phyloP scores from a whole-genome alignment of 768 basidiomycete genomes.

The Leucogyrophana mollusca region DNA sequence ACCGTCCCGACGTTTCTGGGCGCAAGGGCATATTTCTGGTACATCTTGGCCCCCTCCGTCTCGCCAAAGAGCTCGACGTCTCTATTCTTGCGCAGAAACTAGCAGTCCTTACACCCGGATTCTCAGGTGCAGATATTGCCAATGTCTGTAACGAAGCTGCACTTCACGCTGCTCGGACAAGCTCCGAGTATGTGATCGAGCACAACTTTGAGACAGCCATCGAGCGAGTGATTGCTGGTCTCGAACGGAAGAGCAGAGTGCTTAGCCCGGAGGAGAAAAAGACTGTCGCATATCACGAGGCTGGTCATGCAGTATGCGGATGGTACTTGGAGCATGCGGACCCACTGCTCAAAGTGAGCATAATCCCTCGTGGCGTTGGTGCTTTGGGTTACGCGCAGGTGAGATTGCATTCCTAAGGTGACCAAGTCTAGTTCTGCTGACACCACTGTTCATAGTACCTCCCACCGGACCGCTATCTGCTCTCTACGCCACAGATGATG shows the following conservation, averaged over 20 bases:
- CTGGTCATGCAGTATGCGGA: constrained; percentile 96
- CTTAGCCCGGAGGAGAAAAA: constrained; percentile 96
- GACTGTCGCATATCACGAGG: constrained; percentile 98
- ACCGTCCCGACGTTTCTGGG: constrained; percentile 91
- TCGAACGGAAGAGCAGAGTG: constrained; percentile 94
- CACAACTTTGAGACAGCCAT: constrained; percentile 96
- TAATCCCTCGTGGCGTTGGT: constrained; percentile 95
- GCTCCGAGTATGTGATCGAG: constrained; percentile 75
- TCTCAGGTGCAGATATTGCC: constrained; percentile 98
- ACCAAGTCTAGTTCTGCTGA: constrained; percentile 12
- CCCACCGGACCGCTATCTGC: constrained; percentile 92
- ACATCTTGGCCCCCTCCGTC: constrained; percentile 81
- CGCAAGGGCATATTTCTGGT: constrained; percentile 93
- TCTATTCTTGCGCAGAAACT: constrained; percentile 83
- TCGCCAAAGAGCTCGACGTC: constrained; percentile 54
- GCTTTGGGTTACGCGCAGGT: constrained; percentile 97
- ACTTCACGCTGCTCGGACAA: constrained; percentile 86
- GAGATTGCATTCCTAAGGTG: constrained; percentile 17
- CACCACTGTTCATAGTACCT: constrained; percentile 60
- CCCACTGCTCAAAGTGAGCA: constrained; percentile 95
- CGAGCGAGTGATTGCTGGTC: constrained; percentile 94
- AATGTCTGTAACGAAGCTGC: constrained; percentile 99
- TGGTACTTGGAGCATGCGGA: constrained; percentile 99
- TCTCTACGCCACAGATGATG: constrained; percentile 90
- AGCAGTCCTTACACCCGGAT: constrained; percentile 94